Evolutionary conservation across 2,329 filamentous ascomycete species (phyloP).

Genomic region (Emericellopsis cladophorae): DNA sequence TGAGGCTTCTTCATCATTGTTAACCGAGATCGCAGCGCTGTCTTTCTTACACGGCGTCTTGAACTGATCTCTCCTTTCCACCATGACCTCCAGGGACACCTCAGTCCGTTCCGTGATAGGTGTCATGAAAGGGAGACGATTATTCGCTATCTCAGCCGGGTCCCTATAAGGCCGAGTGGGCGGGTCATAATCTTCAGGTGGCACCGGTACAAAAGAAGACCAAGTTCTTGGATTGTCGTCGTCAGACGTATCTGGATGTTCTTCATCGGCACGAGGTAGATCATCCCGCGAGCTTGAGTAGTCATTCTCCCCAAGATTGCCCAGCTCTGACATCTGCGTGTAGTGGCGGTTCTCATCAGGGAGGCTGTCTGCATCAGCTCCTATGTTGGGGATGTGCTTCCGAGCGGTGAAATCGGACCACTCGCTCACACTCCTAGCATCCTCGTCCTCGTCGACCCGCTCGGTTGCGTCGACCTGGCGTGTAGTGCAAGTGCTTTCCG

Average conservation of each 20-base stretch:
- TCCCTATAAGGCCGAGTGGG: constrained; percentile 73
- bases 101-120: constrained; percentile 95
- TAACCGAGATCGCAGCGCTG: constrained; percentile 13
- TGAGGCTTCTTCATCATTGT: constrained; percentile 10
- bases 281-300: constrained; percentile 2
- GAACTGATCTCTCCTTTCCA: constrained; percentile 40
- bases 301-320: constrained; percentile 16
- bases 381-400: constrained; percentile 50
- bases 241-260: constrained; percentile 18
- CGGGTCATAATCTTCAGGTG: constrained; percentile 76
- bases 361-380: constrained; percentile 8
- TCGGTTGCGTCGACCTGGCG: constrained; percentile 43
- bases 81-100: constrained; percentile 61
- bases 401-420: constrained; percentile 81
- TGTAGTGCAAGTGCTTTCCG: constrained; percentile 72
- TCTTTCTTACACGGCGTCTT: constrained; percentile 66
- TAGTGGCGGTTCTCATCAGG: constrained; percentile 21
- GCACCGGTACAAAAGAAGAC: constrained; percentile 63
- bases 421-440: constrained; percentile 57
- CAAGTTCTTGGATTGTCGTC: constrained; percentile 30
- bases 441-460: constrained; percentile 35
- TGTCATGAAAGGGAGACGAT: constrained; percentile 94
- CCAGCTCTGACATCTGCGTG: constrained; percentile 24
- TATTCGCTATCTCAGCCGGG: constrained; percentile 68
- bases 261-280: constrained; percentile 16